Evolutionary conservation across 495 filamentous ascomycete genomes (phyloP), one percentile per base, ranked within the genome.

Genomic region (Aspergillus ostianus): DNA sequence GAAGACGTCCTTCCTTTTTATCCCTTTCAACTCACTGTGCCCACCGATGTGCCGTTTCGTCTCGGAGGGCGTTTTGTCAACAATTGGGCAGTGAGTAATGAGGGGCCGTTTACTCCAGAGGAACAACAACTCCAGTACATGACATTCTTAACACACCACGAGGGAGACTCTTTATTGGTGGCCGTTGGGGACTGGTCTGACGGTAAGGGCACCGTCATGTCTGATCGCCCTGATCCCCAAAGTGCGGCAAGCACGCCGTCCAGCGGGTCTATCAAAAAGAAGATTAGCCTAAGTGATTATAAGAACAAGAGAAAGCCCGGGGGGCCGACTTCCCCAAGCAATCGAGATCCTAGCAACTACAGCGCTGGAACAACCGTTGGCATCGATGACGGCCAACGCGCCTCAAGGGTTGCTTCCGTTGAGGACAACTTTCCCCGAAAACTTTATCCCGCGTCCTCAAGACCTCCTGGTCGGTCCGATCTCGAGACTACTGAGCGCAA

Each of bases 61-160:
- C 70, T 75, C 19, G 72, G 71, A 27, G 58, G 64, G 32, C 73
- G 74, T 36, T 71, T 73, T 55, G 64, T 72, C 49, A 75, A 73
- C 61, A 76, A 81, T 64, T 84, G 81, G 81, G 76, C 77, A 57
- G 72, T 80, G 65, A 72, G 77, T 62, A 67, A 73, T 69, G 73
- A 77, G 53, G 75, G 75, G 10, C 79, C 75, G 18, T 84, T 84
- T 57, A 63, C 64, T 29, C 62, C 64, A 29, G 73, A 81, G 52
- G 81, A 84, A 68, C 73, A 82, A 53, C 70, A 78, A 65, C 72
- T 84, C 55, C 81, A 84, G 56, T 84, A 82, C 55, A 76, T 81
- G 73, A 84, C 80, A 46, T 84, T 82, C 58, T 65, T 80, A 57
- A 73, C 75, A n/a, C 77, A 82, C 57, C 69, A 76, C 67, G 67